phyloP scores from a whole-genome alignment of 164 flowering plant species.

The Stephania japonica region DNA sequence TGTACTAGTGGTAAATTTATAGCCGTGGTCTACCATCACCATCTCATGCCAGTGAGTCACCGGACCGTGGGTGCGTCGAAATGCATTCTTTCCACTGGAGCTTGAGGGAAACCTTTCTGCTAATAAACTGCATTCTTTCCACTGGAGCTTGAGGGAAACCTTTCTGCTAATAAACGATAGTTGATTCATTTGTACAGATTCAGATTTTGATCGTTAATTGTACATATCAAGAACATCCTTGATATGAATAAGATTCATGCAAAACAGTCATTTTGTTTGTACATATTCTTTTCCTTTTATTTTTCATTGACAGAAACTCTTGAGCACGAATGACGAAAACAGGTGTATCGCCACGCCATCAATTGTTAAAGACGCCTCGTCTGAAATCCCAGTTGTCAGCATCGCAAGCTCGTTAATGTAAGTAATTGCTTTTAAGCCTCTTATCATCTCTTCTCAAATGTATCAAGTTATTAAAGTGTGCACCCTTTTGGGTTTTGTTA shows the following conservation, averaged over 20 bases:
- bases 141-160: background rate
- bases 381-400: no score
- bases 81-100: background rate
- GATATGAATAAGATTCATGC: background rate
- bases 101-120: background rate
- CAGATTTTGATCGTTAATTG: background rate
- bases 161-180: background rate
- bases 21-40: background rate
- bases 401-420: no score
- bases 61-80: background rate
- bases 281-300: background rate
- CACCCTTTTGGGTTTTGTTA: no score
- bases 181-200: background rate
- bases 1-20: background rate
- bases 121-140: background rate
- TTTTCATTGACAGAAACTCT: background rate
- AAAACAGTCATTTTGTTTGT: background rate
- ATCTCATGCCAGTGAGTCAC: background rate
- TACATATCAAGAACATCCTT: no score
- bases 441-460: no score
- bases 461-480: no score
- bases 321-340: no score
- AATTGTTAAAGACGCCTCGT: no score
- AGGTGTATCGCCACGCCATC: no score
- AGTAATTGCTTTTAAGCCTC: no score